Evolutionary conservation across 2,329 filamentous ascomycete species (phyloP).

Genomic region (Alternaria burnsii): DNA sequence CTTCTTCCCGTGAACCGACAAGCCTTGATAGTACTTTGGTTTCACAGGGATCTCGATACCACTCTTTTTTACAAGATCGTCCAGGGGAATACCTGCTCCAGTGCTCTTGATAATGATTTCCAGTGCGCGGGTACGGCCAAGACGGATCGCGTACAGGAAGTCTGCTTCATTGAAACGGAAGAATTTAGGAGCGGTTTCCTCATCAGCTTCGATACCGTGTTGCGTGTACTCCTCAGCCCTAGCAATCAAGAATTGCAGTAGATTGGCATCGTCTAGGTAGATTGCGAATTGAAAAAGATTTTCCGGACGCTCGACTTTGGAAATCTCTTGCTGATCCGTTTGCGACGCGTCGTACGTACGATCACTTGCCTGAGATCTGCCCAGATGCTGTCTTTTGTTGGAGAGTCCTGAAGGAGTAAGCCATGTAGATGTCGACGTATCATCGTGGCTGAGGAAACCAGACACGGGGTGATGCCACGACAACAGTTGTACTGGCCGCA

Average conservation of each 20-base stretch:
- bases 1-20: conserved; percentile 73
- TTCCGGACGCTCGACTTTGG: conserved; percentile 6
- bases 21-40: conserved; percentile 77
- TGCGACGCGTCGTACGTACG: conserved; percentile 3
- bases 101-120: conserved; percentile 70
- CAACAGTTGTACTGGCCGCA: conserved; percentile 65
- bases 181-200: conserved; percentile 4
- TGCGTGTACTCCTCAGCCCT: conserved; percentile 26
- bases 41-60: conserved; percentile 70
- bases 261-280: conserved; percentile 27
- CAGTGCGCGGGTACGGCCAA: conserved; percentile 65
- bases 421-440: neutral
- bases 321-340: conserved; percentile 4
- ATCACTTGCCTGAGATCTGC: conserved; percentile 13
- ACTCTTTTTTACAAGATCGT: conserved; percentile 70
- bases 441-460: conserved; percentile 17
- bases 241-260: conserved; percentile 28
- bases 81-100: conserved; percentile 74
- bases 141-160: conserved; percentile 51
- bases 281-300: conserved; percentile 47
- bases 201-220: conserved; percentile 13
- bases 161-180: conserved; percentile 26
- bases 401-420: neutral
- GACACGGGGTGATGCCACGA: conserved; percentile 31
- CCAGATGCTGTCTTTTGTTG: neutral